Evolutionary conservation across 2,329 filamentous ascomycete species (phyloP).

Genomic region (Fusarium sp.): DNA sequence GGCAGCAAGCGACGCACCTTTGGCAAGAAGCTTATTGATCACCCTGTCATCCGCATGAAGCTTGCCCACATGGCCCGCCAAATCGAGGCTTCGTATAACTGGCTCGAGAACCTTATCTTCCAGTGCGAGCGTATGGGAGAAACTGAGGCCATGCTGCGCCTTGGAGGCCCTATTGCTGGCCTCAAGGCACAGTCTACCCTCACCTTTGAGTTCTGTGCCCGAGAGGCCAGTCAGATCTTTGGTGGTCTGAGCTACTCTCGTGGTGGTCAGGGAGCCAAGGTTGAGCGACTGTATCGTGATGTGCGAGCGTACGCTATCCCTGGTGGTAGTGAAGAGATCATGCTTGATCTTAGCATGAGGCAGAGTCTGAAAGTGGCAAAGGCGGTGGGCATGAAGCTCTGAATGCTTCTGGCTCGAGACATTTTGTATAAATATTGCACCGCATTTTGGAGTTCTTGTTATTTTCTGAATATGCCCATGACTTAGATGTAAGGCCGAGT

Average conservation of each 20-base stretch:
- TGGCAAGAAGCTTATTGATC: constrained; percentile 95
- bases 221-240: constrained; percentile 97
- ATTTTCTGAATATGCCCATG: constrained; percentile 14
- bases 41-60: constrained; percentile 97
- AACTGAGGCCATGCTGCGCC: constrained; percentile 93
- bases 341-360: constrained; percentile 95
- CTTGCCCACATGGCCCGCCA: constrained; percentile 98
- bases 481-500: constrained; percentile 2
- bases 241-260: constrained; percentile 92
- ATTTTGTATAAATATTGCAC: constrained; percentile 30
- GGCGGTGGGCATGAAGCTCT: constrained; percentile 96
- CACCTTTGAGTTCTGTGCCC: constrained; percentile 97
- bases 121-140: constrained; percentile 95
- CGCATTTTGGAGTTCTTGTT: constrained; percentile 26
- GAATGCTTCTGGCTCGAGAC: constrained; percentile 48
- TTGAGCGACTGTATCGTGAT: constrained; percentile 94
- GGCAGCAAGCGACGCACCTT: constrained; percentile 97
- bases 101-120: constrained; percentile 95
- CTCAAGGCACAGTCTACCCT: constrained; percentile 95
- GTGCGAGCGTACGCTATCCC: constrained; percentile 97
- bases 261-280: constrained; percentile 94
- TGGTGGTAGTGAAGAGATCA: constrained; percentile 97
- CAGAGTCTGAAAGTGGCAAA: constrained; percentile 91
- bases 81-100: constrained; percentile 96
- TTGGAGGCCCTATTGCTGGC: constrained; percentile 92